Conservation (phyloP, 2,329 filamentous ascomycete genomes). For the Fusarium chaquense region DNA sequence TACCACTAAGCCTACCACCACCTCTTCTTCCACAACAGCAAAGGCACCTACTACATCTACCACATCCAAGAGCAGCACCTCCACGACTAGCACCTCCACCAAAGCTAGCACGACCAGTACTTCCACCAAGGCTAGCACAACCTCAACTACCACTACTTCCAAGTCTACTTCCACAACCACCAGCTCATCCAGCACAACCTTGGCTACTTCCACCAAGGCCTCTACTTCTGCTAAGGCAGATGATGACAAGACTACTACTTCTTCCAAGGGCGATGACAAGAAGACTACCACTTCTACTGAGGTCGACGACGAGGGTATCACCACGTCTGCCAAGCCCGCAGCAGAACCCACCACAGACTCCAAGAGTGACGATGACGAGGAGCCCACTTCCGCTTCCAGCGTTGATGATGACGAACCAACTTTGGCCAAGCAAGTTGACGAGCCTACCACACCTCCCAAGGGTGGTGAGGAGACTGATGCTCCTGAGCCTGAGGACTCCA, state of each 20-base stretch:
- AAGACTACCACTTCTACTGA: neutral
- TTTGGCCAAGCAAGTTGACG: neutral
- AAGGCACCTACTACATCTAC: neutral
- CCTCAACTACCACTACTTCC: neutral
- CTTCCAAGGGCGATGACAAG: neutral
- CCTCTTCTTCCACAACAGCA: neutral
- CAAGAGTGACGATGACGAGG: neutral
- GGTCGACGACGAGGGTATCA: neutral
- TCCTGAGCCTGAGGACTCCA: no score
- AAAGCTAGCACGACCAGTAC: neutral
- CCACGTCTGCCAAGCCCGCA: neutral
- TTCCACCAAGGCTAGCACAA: neutral
- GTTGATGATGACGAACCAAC: neutral
- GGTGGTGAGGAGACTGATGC: no score
- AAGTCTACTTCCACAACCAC: neutral
- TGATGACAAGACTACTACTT: neutral
- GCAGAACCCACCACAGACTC: neutral
- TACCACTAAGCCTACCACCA: neutral
- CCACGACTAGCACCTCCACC: neutral
- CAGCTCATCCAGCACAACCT: neutral
- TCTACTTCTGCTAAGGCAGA: neutral
- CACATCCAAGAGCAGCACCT: neutral
- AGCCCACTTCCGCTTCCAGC: neutral
- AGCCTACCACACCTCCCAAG: neutral
- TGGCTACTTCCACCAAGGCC: neutral